These are phyloP conservation scores for Cordyceps farinosa DNA, from an alignment of 2,329 filamentous ascomycete genomes.

Conservation along the genomic window DNA sequence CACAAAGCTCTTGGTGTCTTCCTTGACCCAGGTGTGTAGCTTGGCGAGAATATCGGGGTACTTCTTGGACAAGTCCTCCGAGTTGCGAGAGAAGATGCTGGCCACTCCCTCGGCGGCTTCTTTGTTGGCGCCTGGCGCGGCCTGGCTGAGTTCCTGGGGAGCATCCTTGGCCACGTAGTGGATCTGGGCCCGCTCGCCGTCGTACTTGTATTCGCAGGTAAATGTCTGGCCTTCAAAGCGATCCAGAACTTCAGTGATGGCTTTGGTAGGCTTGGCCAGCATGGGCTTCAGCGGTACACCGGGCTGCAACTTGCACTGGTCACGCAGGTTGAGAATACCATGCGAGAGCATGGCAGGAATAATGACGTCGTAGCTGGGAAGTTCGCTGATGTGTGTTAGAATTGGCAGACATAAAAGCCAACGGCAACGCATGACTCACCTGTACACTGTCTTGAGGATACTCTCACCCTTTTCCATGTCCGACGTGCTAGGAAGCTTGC, in stretches of 20 bases:
- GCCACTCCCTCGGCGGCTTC: slow-evolving; percentile 71
- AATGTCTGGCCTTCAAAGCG: slow-evolving; percentile 94
- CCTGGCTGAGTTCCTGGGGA: slow-evolving; percentile 62
- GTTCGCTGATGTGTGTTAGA: slow-evolving; percentile 61
- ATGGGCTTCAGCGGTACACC: slow-evolving; percentile 96
- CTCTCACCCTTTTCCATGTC: slow-evolving; percentile 81
- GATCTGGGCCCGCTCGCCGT: slow-evolving; percentile 96
- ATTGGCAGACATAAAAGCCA: not conserved
- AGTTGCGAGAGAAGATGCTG: slow-evolving; percentile 96
- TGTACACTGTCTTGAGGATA: slow-evolving; percentile 86
- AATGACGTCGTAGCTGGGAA: slow-evolving; percentile 93
- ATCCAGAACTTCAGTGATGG: slow-evolving; percentile 94
- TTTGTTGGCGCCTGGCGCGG: slow-evolving; percentile 56
- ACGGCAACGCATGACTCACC: slow-evolving; percentile 42
- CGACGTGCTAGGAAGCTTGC: slow-evolving; percentile 66
- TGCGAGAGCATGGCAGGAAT: slow-evolving; percentile 84
- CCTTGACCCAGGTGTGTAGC: slow-evolving; percentile 83
- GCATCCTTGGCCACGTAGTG: slow-evolving; percentile 89
- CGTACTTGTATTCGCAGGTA: slow-evolving; percentile 98
- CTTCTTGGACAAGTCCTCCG: slow-evolving; percentile 94
- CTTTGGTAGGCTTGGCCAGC: slow-evolving; percentile 97
- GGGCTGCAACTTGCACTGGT: slow-evolving; percentile 86
- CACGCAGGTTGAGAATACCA: slow-evolving; percentile 76
- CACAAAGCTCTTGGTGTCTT: slow-evolving; percentile 89
- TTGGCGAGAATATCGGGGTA: slow-evolving; percentile 94